Evolutionary conservation across 257 asterid genomes (phyloP).

Genomic region (Jacaranda mimosifolia): DNA sequence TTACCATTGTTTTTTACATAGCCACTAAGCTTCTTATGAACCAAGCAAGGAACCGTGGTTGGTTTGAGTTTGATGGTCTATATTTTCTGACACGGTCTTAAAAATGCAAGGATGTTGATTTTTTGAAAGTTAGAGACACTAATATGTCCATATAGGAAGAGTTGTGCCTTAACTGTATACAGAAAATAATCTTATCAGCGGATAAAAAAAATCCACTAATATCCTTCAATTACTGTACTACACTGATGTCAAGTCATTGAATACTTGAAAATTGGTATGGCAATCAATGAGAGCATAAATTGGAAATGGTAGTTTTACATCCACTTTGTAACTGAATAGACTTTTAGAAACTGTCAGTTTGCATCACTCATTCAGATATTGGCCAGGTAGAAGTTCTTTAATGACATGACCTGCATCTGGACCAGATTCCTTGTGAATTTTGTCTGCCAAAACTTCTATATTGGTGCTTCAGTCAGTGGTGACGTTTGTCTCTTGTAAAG

Average conservation of each 20-base stretch:
- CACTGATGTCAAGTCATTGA: neutral
- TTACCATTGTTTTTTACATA: neutral
- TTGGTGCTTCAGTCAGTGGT: too few relatives aligned
- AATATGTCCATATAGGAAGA: neutral
- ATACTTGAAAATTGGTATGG: neutral
- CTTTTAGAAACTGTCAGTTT: neutral
- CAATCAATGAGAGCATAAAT: neutral
- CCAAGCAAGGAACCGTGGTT: neutral
- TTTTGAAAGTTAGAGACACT: neutral
- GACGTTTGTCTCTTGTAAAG: too few relatives aligned
- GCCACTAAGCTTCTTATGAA: slow-evolving; percentile 2
- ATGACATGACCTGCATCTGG: neutral
- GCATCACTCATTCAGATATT: neutral
- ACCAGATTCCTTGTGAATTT: neutral
- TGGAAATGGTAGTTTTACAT: neutral
- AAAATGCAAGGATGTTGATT: neutral
- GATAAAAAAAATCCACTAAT: neutral
- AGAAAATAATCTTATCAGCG: neutral
- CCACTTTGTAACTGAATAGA: neutral
- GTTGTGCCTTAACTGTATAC: neutral
- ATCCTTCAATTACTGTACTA: neutral
- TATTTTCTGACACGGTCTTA: neutral
- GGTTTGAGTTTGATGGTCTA: neutral
- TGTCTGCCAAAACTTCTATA: neutral
- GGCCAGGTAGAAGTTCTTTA: neutral